Conservation (phyloP, 2,329 filamentous ascomycete genomes). For the Cryphonectria japonica region DNA sequence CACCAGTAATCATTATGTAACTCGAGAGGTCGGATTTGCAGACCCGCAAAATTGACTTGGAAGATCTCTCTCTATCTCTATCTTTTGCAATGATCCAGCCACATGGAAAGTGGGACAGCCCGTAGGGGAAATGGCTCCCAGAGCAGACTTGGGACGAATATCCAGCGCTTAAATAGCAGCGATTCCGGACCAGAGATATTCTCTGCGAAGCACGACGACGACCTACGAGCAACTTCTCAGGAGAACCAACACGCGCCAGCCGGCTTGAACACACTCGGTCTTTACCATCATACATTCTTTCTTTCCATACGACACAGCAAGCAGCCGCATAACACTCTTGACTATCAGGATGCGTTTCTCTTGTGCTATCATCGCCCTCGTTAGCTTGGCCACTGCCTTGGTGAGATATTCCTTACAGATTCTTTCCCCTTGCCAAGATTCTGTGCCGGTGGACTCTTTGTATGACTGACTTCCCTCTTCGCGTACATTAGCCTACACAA, state of each 20-base stretch:
- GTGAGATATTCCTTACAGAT: slow-evolving; percentile 1
- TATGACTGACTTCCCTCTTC: not conserved
- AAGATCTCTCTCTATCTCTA: not conserved
- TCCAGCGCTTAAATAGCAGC: not conserved
- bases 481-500: not conserved
- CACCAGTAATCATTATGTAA: not conserved
- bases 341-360: slow-evolving; percentile 26
- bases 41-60: slow-evolving; percentile 3
- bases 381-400: slow-evolving; percentile 23
- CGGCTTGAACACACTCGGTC: slow-evolving; percentile 4
- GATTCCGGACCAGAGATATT: not conserved
- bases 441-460: not conserved
- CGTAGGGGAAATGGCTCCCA: not conserved
- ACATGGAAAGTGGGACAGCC: not conserved
- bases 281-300: not conserved
- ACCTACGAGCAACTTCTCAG: not conserved
- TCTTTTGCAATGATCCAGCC: not conserved
- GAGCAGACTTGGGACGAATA: not conserved
- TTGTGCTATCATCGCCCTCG: slow-evolving; percentile 15
- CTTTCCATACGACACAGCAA: not conserved
- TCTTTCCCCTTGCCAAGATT: not conserved
- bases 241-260: not conserved
- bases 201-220: not conserved
- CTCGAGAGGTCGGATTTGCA: not conserved
- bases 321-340: not conserved